A percentile compares a stretch with the other conserved stretches of the same genome.
These are phyloP conservation scores for Neophaeococcomyces aloes DNA, from an alignment of 2,329 filamentous ascomycete genomes.

Conservation along the genomic window DNA sequence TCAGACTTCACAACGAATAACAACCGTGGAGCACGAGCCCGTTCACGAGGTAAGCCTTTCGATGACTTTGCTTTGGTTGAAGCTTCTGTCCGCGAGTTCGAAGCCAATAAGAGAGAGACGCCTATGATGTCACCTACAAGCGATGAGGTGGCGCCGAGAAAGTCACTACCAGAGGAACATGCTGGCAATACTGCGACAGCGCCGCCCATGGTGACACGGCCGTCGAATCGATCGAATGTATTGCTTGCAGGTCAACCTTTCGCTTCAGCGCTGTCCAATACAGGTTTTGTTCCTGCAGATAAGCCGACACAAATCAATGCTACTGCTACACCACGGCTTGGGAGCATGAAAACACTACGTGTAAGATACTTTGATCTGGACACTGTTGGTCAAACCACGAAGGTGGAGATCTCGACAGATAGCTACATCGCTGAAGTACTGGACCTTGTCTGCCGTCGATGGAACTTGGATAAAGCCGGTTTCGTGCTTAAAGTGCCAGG, in stretches of 20 bases:
- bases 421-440: constrained; percentile 60
- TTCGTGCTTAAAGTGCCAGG: constrained; percentile 54
- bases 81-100: constrained; percentile 44
- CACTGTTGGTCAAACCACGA: constrained; percentile 43
- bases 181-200: neutral
- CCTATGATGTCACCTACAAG: constrained; percentile 37
- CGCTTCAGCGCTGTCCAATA: constrained; percentile 36
- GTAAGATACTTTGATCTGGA: constrained; percentile 53
- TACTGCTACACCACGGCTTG: constrained; percentile 45
- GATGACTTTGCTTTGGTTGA: constrained; percentile 57
- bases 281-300: constrained; percentile 36
- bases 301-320: constrained; percentile 32
- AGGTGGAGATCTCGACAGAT: constrained; percentile 50
- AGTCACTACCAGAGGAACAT: constrained; percentile 8
- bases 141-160: constrained; percentile 24
- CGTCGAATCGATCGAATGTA: constrained; percentile 28
- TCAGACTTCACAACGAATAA: constrained; percentile 59
- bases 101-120: constrained; percentile 48
- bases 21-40: constrained; percentile 47
- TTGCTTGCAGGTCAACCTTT: constrained; percentile 35
- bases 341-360: constrained; percentile 47
- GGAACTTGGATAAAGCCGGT: constrained; percentile 54
- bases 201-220: constrained; percentile 17
- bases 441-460: constrained; percentile 51
- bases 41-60: constrained; percentile 53